Base-by-base conservation (phyloP, 257 asterid genomes). In the Solanum virginianum region DNA sequence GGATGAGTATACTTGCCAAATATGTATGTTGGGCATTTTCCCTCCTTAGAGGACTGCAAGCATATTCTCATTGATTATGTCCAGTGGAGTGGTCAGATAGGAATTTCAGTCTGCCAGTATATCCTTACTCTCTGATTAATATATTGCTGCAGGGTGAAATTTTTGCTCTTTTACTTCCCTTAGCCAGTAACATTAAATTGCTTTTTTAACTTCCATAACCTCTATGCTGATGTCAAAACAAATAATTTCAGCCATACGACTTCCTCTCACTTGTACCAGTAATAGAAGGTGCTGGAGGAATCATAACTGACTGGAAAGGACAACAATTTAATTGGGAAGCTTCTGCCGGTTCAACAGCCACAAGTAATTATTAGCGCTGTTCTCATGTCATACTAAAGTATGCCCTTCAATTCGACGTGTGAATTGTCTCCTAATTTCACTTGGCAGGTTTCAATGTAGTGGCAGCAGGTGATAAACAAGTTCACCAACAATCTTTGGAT, bases 271-370 rank as follows among this genome's bases (percentile, higher is more conserved):
- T 94, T 89, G 86, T 93, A 87, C 99, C 98, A 49, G 98, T 97
- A 90, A 93, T 95, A 80, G 94, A 97, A 88, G 99, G 99, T 18
- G 98, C 98, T 7, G 99, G 98, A 86, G 98, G 98, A 84, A 89
- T 87, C 57, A 89, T 94, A 88, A 97, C 98, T 24, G 98, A 97
- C 88, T 97, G 98, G 99, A 84, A 84, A 65, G 99, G 99, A 18
- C 71, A 85, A 22, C 86, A 85, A 80, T 96, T 97, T 87, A 79
- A 72, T 53, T 97, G 99, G 99, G 92, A 94, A 88, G 97, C 97
- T 82, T 95, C 98, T 45, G 88, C 97, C 32, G 91, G 84, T 70
- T 85, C 98, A 80, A 87, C 57, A 8, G 94, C 93, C 49, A 70
- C 95, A 53, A 92, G 99, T 95, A 94, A 45, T 68, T 22, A 14